phyloP scores from a whole-genome alignment of 31 red algal genomes.

The Porphyra umbilicalis region DNA sequence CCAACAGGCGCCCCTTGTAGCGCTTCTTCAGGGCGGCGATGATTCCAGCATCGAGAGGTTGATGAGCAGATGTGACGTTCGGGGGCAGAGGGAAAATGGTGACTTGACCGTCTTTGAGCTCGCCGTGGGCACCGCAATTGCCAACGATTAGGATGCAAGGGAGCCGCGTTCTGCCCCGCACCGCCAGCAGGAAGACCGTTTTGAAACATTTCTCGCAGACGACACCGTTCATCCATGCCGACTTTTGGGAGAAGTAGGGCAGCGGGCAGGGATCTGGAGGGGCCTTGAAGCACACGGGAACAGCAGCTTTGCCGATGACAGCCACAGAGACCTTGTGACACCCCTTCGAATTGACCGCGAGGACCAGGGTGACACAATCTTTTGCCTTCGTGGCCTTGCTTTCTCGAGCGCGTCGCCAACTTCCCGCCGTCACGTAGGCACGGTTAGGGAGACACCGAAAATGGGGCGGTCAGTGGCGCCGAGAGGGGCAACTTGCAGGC shows the following conservation, averaged over 20 bases:
- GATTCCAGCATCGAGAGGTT: slow-evolving; percentile 17
- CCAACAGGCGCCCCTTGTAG: not conserved
- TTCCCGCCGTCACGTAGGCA: slow-evolving; percentile 10
- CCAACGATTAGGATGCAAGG: not conserved
- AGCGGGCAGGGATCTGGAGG: not conserved
- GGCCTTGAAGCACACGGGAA: not conserved
- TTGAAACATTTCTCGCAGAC: slow-evolving; percentile 3
- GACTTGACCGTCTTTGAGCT: not conserved
- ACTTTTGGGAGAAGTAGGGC: slow-evolving; percentile 6
- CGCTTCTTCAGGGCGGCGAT: slow-evolving; percentile 7
- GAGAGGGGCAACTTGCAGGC: no score
- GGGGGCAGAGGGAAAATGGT: slow-evolving; percentile 4
- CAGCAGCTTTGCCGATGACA: slow-evolving; percentile 3
- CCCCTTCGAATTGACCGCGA: slow-evolving; percentile 18
- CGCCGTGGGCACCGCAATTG: slow-evolving; percentile 18
- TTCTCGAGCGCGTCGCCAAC: slow-evolving; percentile 7
- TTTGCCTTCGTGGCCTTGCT: slow-evolving; percentile 18
- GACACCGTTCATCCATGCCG: slow-evolving; percentile 13
- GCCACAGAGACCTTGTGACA: not conserved
- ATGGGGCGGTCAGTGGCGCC: no score
- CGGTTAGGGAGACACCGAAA: slow-evolving; percentile 3
- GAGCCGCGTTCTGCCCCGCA: not conserved
- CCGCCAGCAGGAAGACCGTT: not conserved
- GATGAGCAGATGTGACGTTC: slow-evolving; percentile 6
- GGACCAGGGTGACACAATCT: not conserved